Evolutionary conservation across 768 basidiomycete genomes (phyloP).

Genomic region (Trametes punicea): DNA sequence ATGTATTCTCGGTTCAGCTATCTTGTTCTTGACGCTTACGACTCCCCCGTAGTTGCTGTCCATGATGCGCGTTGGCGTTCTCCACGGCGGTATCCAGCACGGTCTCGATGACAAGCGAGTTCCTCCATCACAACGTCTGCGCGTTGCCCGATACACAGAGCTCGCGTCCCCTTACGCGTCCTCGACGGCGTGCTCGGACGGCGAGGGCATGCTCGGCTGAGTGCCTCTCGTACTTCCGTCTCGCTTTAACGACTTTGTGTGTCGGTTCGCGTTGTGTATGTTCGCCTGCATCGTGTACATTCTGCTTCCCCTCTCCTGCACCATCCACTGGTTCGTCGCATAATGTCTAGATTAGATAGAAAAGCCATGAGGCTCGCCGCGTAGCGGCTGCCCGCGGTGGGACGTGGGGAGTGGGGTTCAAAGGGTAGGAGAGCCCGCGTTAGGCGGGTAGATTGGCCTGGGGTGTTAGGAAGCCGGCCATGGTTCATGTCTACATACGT

Average conservation of each 20-base stretch:
- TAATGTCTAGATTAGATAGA: conserved; percentile 11
- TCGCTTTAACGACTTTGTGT: background rate
- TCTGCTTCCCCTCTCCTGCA: conserved; percentile 7
- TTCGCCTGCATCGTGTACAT: conserved; percentile 11
- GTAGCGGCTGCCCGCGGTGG: background rate
- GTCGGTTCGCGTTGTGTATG: conserved; percentile 3
- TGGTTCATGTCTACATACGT: conserved; percentile 1
- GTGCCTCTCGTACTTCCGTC: background rate
- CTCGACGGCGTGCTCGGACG: conserved; percentile 33
- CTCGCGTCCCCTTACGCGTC: conserved; percentile 33
- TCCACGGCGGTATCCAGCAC: conserved; percentile 52
- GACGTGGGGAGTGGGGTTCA: background rate
- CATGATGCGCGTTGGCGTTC: conserved; percentile 59
- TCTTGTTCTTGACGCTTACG: background rate
- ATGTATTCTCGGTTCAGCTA: conserved; percentile 26
- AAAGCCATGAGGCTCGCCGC: conserved; percentile 1
- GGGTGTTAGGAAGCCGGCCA: conserved; percentile 1
- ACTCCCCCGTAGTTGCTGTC: conserved; percentile 39
- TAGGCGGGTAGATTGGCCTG: background rate
- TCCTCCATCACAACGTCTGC: conserved; percentile 48
- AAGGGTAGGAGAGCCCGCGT: background rate
- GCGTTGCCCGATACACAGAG: conserved; percentile 40
- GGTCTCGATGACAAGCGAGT: conserved; percentile 45
- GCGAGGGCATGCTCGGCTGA: conserved; percentile 34
- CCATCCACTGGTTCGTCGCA: conserved; percentile 3